phyloP scores from a whole-genome alignment of 192 early-diverging fungal genomes.

The Backusella liffmaniae region DNA sequence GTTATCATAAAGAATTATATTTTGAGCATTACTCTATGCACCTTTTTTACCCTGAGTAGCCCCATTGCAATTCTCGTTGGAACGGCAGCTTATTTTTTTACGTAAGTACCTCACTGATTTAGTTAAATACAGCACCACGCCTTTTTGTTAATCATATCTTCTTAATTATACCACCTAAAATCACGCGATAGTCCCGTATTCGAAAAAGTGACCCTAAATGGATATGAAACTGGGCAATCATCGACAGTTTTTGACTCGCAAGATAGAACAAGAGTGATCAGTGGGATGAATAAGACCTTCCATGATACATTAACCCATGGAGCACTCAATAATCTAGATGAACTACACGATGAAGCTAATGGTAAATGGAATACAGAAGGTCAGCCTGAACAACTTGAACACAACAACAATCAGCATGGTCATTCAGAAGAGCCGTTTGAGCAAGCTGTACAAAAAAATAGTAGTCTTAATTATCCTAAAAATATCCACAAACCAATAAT shows the following conservation, averaged over 20 bases:
- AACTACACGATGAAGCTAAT: not conserved
- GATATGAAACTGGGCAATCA: not conserved
- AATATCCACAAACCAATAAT: too few species aligned
- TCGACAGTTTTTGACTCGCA: not conserved
- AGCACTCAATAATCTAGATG: conserved; percentile 8
- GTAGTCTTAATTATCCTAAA: not conserved
- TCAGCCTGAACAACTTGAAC: not conserved
- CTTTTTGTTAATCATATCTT: too few species aligned
- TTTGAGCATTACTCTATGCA: conserved; percentile 8
- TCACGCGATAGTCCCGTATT: conserved; percentile 1
- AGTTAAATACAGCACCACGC: not conserved
- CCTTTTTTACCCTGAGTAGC: conserved; percentile 11
- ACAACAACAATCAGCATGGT: not conserved
- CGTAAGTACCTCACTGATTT: not conserved
- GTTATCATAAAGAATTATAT: conserved; percentile 10
- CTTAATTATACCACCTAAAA: too few species aligned
- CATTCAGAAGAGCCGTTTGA: not conserved
- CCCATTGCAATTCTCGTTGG: conserved; percentile 6
- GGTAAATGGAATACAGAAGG: not conserved
- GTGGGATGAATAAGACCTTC: not conserved
- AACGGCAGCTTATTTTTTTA: conserved; percentile 20
- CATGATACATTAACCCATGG: conserved; percentile 1
- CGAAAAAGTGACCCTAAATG: not conserved
- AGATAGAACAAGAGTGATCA: not conserved
- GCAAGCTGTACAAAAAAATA: not conserved